Evolutionary conservation across 345 rosid genomes (phyloP), one percentile per base, ranked within the genome.

Genomic region (Aethionema arabicum): DNA sequence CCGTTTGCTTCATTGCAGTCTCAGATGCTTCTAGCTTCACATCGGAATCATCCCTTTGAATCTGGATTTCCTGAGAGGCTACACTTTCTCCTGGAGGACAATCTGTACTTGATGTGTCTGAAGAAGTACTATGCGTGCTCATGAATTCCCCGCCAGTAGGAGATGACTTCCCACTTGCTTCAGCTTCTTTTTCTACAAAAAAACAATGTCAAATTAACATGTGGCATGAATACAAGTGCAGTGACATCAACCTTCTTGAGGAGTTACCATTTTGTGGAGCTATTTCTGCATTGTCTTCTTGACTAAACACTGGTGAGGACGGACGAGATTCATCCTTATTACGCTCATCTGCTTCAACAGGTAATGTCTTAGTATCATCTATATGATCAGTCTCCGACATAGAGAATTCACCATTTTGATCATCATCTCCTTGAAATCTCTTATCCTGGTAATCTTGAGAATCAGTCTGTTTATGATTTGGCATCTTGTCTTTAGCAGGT

Each of bases 321-420:
- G 80, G 79, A 52, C 79, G 68, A 68, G 71, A 56, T 68, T 79
- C 79, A 32, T 71, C 76, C 21, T 72, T 59, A 43, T 81, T 29
- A 66, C 69, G 64, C 39, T 70, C 65, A 49, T 59, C 63, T 13
- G 8, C 39, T 51, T 21, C 43, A 35, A 39, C 11, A 33, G 66
- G 64, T 68, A 32, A 52, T 2, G n/a, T 29, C 53, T 32, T 8
- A 36, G 42, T 67, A 54, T 74, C 76, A 52, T 78, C 82, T 16
- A 72, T 72, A 21, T 59, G 67, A 75, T 55, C 67, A 41, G 68
- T 66, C 78, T 77, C 72, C 0, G 67, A 69, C 15, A 65, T 37
- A 36, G 63, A 33, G 32, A 69, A 56, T 38, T 61, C 12, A 29
- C 11, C 35, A 36, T 32, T 54, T 57, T 69, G 54, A 54, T 63